Evolutionary conservation across 2,329 filamentous ascomycete genomes (phyloP), one percentile per base, ranked within the genome.

Genomic region (Exserohilum turcica): DNA sequence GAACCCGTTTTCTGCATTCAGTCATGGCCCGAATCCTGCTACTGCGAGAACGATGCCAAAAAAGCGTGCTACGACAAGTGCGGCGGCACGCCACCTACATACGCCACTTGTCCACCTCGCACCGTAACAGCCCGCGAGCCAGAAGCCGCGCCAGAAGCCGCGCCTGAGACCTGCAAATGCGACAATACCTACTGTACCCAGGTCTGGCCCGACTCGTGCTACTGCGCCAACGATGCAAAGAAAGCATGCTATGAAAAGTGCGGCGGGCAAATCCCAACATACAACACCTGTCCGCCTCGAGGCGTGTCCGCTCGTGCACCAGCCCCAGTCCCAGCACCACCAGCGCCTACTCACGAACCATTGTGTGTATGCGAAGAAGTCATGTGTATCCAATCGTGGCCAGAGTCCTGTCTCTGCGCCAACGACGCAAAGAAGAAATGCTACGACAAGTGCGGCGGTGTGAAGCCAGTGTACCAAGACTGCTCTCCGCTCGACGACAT

Each of bases 401-500:
- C 70, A 6, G 43, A 68, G 12, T 64, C 61, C 8, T 73, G 70
- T 56, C 52, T 63, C 35, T 73, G 70, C 43, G 43, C 32, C n/a
- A 72, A 73, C 24, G 57, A 54, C 8, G 56, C 51, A 8, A 31
- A 38, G 12, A 64, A 60, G 19, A 19, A 57, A 10, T 33, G 31
- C 6, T 71, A 57, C 29, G 46, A 66, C 1, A 65, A 63, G 27
- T 74, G 71, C 51, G 71, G 71, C 3, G 43, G 43, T 13, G 12
- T 29, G 24, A 12, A 12, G 27, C 42, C 48, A 15, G 15, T 19
- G 2, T 42, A 42, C 15, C 68, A 42, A 52, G 38, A 27, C 3
- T 51, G 48, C 33, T 18, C 42, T 4, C 19, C 35, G n/a, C n/a
- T 37, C 2, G 16, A 10, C n/a, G 12, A 16, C 28, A 12, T 13